Base-by-base conservation (phyloP, 2,329 filamentous ascomycete species). In the Penicillium oxalicum region DNA sequence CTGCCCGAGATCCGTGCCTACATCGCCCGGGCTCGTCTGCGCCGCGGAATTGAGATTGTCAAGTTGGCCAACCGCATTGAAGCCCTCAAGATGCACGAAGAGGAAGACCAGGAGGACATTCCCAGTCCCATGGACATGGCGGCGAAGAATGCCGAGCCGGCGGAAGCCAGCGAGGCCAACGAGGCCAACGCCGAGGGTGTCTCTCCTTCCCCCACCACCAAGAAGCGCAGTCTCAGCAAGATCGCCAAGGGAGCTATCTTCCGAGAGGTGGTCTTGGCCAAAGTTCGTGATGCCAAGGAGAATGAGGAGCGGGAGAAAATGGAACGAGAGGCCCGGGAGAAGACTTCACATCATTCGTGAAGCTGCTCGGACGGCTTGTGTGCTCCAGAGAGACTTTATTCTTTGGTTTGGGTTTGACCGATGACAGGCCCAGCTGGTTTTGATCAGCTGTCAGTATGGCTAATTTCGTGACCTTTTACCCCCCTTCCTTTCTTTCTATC, bases 21-120 rank as follows among this genome's bases (percentile, higher is more conserved):
- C 76, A 89, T 94, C 71, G 86, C 91, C 55, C 90, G 90, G 71
- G 88, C 89, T 49, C 89, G 90, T 54, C 86, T 98, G 60, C 87
- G 87, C 70, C 87, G 91, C 56, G 91, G 91, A 62, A 94, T 98
- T 74, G 89, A 97, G 72, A 84, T 95, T 64, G 87, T 97, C 77
- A 96, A 95, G 74, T 82, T 98, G 47, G 84, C 89, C 57, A 96
- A 96, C 74, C 88, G 91, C 56, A 97, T 98, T 74, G 89, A 95
- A 68, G 81, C 87, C 29, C 85, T 98, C 74, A 95, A 90, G 74
- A 86, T 94, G 76, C 86, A 93, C 68, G 91, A 95, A 63, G 90
- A 95, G 56, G 89, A 86, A 6, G 83, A 86, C 5, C 83, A 93
- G 51, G 83, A 88, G 57, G 86, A 87, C 49, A 83, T 75, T 26